Conservation (phyloP, 2,329 filamentous ascomycete genomes). For the Pestalotiopsis fici region DNA sequence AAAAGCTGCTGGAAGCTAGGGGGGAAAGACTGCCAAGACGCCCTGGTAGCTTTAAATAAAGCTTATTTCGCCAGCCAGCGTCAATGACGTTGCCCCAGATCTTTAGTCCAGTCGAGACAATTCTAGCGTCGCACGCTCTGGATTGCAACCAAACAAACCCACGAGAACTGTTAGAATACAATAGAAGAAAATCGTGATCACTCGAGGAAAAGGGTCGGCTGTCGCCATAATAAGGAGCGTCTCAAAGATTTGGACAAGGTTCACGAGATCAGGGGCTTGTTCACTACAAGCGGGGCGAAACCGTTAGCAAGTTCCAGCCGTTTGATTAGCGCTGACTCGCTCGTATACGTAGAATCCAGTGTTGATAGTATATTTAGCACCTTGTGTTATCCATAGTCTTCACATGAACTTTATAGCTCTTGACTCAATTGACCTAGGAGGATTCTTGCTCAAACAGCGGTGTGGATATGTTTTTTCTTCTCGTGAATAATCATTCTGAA, state of each 20-base stretch:
- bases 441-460: too few relatives aligned
- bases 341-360: not conserved
- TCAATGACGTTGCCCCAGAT: not conserved
- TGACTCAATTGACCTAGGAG: too few relatives aligned
- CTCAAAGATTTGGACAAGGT: not conserved
- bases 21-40: not conserved
- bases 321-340: not conserved
- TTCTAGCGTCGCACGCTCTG: not conserved
- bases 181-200: too few relatives aligned
- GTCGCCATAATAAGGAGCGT: not conserved
- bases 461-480: too few relatives aligned
- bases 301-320: not conserved
- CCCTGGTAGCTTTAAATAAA: not conserved
- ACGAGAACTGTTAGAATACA: too few relatives aligned
- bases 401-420: too few relatives aligned
- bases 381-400: too few relatives aligned
- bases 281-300: not conserved
- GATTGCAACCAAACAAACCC: too few relatives aligned
- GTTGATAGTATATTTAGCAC: too few relatives aligned
- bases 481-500: too few relatives aligned
- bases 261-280: not conserved
- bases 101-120: not conserved
- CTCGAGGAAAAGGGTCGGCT: not conserved
- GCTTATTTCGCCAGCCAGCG: not conserved
- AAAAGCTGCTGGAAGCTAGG: not conserved